These are phyloP conservation scores for Penicillium goetzii DNA, from an alignment of 495 filamentous ascomycete genomes.

Conservation along the genomic window DNA sequence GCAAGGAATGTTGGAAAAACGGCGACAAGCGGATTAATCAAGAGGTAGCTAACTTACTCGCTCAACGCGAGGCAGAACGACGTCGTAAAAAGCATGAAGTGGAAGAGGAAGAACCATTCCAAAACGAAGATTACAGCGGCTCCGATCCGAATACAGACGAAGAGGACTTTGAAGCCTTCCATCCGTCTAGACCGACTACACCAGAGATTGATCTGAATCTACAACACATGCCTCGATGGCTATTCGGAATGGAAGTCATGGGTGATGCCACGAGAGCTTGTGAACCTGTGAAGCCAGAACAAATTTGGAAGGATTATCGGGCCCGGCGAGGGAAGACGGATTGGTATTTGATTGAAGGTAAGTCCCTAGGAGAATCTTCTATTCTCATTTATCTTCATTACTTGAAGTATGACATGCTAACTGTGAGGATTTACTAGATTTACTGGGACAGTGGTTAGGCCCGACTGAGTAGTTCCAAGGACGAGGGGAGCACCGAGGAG, in stretches of 20 bases:
- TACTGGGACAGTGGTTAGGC: background rate
- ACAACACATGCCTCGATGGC: background rate
- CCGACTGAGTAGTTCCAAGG: background rate
- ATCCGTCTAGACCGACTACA: conserved; percentile 2
- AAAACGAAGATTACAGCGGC: background rate
- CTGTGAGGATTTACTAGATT: background rate
- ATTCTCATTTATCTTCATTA: background rate
- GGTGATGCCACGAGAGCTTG: conserved; percentile 21
- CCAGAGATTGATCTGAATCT: conserved; percentile 2
- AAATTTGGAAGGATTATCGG: conserved; percentile 13
- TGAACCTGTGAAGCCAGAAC: conserved; percentile 17
- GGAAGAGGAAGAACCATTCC: background rate
- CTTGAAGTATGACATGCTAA: background rate
- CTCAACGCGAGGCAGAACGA: background rate
- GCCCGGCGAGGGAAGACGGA: conserved; percentile 6
- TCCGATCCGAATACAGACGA: background rate
- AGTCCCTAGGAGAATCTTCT: background rate
- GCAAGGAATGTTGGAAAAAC: conserved; percentile 24
- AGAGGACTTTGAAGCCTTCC: background rate
- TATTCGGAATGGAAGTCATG: conserved; percentile 7
- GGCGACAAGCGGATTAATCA: conserved; percentile 19
- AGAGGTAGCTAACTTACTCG: background rate
- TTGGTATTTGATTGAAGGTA: conserved; percentile 18
- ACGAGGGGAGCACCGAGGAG: background rate
- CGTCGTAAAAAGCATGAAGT: background rate